Evolutionary conservation across 78 protist species (phyloP), one percentile per base, ranked within the genome.

Genomic region (Monocercomonoides exilis): DNA sequence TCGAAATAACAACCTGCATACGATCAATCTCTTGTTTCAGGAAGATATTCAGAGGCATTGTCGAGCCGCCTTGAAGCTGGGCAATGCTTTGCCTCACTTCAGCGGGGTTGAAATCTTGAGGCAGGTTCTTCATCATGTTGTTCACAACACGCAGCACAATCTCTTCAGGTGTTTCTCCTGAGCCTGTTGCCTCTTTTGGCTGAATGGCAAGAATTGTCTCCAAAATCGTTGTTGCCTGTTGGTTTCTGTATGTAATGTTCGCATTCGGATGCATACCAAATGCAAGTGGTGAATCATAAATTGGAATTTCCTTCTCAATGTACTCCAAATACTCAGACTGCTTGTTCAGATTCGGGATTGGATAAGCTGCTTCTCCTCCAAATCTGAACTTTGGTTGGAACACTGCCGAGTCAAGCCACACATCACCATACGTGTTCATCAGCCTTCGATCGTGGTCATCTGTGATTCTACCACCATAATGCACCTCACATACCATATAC

Each of bases 381-480:
- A 89, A 92, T 45, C 36, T 44, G 54, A 79, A 90, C 36, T 85
- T 89, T 35, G 87, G 80, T 44, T 43, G 45, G 38, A 91, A 46
- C 44, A 92, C 63, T 1, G 41, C 43, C 43, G 86, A 34, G 42
- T 46, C 21, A 42, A 89, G 86, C 85, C 87, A 91, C 70, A 2
- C 0, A 44, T 82, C 46, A 1, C 93, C 93, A 81, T 54, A 90
- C 1, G 95, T 87, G 79, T 80, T 89, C 79, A 93, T 85, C 44
- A 92, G 89, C 4, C 84, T 54, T 38, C 91, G 86, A 82, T 96
- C 98, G 45, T 29, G 85, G 79, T 93, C 92, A 84, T 94, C 96
- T 3, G 96, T 93, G 88, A 96, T 92, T n/a, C 94, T 88, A 3
- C 98, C 98, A 0, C 98, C 98, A 90, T 96, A 96, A 77, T 91